Evolutionary conservation across 805 yeast species (phyloP), one percentile per base, ranked within the genome.

Genomic region (Torulaspora franciscae): DNA sequence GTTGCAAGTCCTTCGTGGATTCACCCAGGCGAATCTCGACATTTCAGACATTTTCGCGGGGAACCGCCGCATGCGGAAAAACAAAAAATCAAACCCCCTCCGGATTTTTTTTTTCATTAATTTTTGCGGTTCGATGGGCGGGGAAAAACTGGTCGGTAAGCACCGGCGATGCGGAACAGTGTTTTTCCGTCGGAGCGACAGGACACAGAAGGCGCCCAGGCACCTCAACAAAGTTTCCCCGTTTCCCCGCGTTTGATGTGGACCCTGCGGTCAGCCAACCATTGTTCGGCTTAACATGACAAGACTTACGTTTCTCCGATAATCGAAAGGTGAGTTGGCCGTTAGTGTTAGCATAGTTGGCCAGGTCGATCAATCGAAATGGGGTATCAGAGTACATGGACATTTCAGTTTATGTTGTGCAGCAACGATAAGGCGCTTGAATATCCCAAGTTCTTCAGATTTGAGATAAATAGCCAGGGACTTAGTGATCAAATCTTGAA

Each of bases 301-400:
- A 8, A 17, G 27, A 19, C 39, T 30, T 19, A 28, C 27, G 19
- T 38, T 38, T 38, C 41, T 38, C 41, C 41, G 41, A 38, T 38
- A 38, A 38, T 34, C 19, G 22, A 19, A 19, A 19, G 22, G 22
- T 19, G 22, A 19, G 22, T 19, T 19, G 22, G 5, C 22, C 22
- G 22, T 19, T 19, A 5, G 22, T 19, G 22, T 19, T 19, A 19
- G 22, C 22, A 5, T 5, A 19, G 22, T 19, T 19, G 22, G 22
- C 22, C 22, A 19, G 22, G 22, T 19, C 22, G 22, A 19, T 19
- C 22, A 19, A 19, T 19, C 22, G 33, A 30, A 13, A 14, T 13
- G 33, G 19, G 22, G 33, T 30, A 15, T 30, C 4, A 19, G 22
- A 19, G 22, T 3, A 19, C 22, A 19, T 15, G 33, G 33, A 30